phyloP scores from a whole-genome alignment of 495 filamentous ascomycete species.

The Xylaria longipes region DNA sequence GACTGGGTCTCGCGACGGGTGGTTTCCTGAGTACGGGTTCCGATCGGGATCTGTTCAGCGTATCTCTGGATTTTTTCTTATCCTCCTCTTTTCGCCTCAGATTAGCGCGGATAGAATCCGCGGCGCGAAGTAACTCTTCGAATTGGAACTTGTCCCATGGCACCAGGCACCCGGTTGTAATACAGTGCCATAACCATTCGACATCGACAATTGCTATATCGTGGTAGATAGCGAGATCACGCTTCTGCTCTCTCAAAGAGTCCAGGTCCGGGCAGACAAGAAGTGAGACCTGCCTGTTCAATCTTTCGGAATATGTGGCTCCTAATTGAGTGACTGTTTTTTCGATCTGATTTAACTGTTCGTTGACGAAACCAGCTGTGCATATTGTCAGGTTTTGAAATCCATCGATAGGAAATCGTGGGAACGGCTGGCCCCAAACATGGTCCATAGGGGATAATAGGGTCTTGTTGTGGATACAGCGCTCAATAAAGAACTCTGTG shows the following conservation, averaged over 20 bases:
- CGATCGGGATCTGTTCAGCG: constrained; percentile 23
- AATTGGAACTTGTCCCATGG: constrained; percentile 49
- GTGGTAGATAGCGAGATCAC: constrained; percentile 73
- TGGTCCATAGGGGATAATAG: constrained; percentile 73
- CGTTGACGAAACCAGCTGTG: constrained; percentile 82
- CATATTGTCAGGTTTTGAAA: constrained; percentile 73
- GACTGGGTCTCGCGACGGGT: constrained; percentile 9
- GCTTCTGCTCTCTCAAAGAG: constrained; percentile 72
- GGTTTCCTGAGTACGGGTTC: constrained; percentile 25
- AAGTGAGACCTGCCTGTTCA: constrained; percentile 70
- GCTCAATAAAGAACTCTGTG: constrained; percentile 93
- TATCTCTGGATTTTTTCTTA: constrained; percentile 26
- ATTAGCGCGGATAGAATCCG: neutral
- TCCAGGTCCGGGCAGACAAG: constrained; percentile 67
- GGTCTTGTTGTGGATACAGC: constrained; percentile 76
- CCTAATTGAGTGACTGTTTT: constrained; percentile 78
- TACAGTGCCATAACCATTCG: constrained; percentile 84
- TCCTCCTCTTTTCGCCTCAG: constrained; percentile 19
- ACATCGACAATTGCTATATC: constrained; percentile 77
- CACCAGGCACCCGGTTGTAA: constrained; percentile 52
- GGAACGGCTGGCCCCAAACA: constrained; percentile 77
- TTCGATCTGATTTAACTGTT: constrained; percentile 82
- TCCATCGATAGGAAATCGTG: constrained; percentile 68
- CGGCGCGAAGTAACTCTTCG: constrained; percentile 42
- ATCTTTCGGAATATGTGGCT: constrained; percentile 75